Evolutionary conservation across 768 basidiomycete species (phyloP).

Genomic region (Suillus weaverae): DNA sequence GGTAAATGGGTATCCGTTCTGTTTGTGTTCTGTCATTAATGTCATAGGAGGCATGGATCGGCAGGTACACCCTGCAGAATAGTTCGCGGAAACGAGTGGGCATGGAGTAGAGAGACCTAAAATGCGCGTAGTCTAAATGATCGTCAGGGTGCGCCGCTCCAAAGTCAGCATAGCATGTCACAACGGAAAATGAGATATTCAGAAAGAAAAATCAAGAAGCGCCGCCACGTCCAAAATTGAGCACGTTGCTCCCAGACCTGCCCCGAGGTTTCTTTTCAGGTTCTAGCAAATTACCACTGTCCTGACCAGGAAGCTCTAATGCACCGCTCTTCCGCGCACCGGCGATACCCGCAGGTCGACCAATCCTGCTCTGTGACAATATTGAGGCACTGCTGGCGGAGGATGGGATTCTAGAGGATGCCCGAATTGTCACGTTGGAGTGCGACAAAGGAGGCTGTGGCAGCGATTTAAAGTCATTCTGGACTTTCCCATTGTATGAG

Average conservation of each 20-base stretch:
- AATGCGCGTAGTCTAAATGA: conserved; percentile 8
- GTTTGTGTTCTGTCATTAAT: conserved; percentile 21
- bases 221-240: conserved; percentile 21
- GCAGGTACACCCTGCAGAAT: conserved; percentile 15
- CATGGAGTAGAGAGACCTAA: conserved; percentile 22
- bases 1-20: conserved; percentile 10
- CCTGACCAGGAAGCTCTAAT: conserved; percentile 26
- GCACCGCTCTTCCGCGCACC: conserved; percentile 47
- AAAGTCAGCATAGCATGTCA: conserved; percentile 6
- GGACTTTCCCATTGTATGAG: conserved; percentile 27
- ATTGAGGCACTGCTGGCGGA: conserved; percentile 33
- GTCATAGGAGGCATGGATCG: conserved; percentile 24
- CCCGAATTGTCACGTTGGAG: conserved; percentile 49
- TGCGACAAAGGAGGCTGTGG: conserved; percentile 44
- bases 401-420: conserved; percentile 41
- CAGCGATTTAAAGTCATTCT: conserved; percentile 35
- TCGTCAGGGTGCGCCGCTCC: conserved; percentile 13
- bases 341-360: conserved; percentile 37
- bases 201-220: conserved; percentile 6
- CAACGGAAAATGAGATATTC: not conserved
- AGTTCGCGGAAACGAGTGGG: conserved; percentile 10
- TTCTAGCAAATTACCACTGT: conserved; percentile 17
- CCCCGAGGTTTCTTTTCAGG: conserved; percentile 24
- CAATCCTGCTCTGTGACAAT: conserved; percentile 47
- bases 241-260: conserved; percentile 30